A percentile compares a stretch with the other conserved stretches of the same genome.
Conservation (phyloP, 177 flowering plant species). For the Tripterygium wilfordii region DNA sequence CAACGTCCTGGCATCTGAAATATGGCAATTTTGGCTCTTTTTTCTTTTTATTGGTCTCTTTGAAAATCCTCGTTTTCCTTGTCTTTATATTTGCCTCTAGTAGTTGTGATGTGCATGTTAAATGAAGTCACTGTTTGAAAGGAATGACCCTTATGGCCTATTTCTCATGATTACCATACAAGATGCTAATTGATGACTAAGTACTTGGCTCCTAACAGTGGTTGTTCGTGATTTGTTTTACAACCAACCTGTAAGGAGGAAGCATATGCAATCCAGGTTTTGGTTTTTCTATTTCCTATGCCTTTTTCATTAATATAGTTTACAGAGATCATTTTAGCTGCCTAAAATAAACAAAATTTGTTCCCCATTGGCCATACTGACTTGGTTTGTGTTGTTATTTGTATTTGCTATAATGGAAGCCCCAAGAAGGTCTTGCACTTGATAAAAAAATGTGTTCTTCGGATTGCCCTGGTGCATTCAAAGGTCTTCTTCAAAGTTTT, state of each 20-base stretch:
- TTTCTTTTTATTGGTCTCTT: too few relatives aligned
- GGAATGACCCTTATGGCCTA: background rate
- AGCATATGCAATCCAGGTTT: constrained; percentile 78
- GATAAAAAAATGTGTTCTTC: constrained; percentile 60
- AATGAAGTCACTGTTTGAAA: background rate
- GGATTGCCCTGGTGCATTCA: constrained; percentile 70
- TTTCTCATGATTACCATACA: background rate
- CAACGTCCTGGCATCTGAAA: too few relatives aligned
- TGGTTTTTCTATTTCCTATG: background rate
- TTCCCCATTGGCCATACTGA: constrained; percentile 8
- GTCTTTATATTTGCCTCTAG: too few relatives aligned
- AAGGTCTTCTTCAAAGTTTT: constrained; percentile 57
- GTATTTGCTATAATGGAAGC: constrained; percentile 35
- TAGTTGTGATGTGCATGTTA: too few relatives aligned
- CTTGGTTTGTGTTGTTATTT: constrained; percentile 11
- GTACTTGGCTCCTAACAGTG: constrained; percentile 34
- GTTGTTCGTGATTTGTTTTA: constrained; percentile 85
- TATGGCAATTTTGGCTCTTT: too few relatives aligned
- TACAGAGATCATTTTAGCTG: background rate
- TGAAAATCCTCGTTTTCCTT: too few relatives aligned
- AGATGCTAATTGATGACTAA: background rate
- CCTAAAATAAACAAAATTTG: background rate
- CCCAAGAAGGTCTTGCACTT: constrained; percentile 74
- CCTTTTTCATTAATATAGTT: background rate
- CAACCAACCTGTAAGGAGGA: constrained; percentile 96